Evolutionary conservation across 2,329 filamentous ascomycete genomes (phyloP), one percentile per base, ranked within the genome.

Genomic region (Lasiodiplodia sp.): DNA sequence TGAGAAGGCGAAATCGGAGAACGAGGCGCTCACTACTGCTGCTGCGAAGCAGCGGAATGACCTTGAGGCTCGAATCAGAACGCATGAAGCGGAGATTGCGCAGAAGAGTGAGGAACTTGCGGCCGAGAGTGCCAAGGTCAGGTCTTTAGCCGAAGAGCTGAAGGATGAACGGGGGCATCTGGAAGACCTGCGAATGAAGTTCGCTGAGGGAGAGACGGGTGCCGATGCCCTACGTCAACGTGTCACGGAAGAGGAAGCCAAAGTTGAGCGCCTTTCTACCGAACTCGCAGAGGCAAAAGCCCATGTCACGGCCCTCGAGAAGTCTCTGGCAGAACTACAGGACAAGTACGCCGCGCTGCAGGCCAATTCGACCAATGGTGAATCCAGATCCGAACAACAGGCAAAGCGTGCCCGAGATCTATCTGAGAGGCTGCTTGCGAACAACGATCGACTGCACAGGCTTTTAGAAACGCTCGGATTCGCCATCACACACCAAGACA

Each of bases 391-490:
- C 21, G 66, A 68, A 52, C 85, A 88, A 56, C 91, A 93, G 56
- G 91, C 91, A 51, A 83, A 85, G 65, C 90, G 90, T 71, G 90
- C 93, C 5, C 93, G 92, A 77, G 93, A 97, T 71, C 83, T 98
- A 14, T 96, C 94, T 1, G 91, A 94, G 74, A 89, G 90, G 68
- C 84, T 97, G 4, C 96, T 93, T 77, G 86, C 89, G 1, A 92
- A 97, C 70, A 94, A 96, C 71, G 92, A 96, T 73, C 90, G 93
- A 28, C 84, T 97, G n/a, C 87, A 88, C 69, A 89, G 91, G 64
- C 88, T 99, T 58, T 85, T 99, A 0, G 94, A 98, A 76, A 88
- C 93, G 37, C 85, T 98, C 4, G 95, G 95, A 14, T 97, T 96
- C 76, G 89, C 91, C 0, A 87, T 98, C 18, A 88, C 89, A 2